A percentile compares a stretch with the other conserved stretches of the same genome.
phyloP scores from a whole-genome alignment of 2,329 filamentous ascomycete genomes.

The Epichloe hybrida region DNA sequence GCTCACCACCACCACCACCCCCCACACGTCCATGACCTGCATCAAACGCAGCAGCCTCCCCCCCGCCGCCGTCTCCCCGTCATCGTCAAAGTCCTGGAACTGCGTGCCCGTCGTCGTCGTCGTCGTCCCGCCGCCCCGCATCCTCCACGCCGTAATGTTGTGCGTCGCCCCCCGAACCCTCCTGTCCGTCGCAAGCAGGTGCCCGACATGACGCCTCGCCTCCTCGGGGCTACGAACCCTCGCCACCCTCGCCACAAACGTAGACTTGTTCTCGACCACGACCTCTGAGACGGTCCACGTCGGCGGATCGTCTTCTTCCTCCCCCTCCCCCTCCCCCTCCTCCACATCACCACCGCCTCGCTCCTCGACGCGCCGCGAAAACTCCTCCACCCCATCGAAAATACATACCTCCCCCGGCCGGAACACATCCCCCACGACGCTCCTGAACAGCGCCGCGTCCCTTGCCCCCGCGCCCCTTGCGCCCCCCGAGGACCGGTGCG shows the following conservation, averaged over 20 bases:
- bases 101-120: constrained; percentile 10
- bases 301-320: constrained; percentile 15
- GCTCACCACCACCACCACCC: constrained; percentile 78
- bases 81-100: constrained; percentile 89
- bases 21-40: constrained; percentile 90
- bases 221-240: constrained; percentile 46
- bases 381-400: constrained; percentile 79
- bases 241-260: constrained; percentile 71
- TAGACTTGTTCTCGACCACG: constrained; percentile 70
- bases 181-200: constrained; percentile 71
- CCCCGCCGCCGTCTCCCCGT: constrained; percentile 93
- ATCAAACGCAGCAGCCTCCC: constrained; percentile 71
- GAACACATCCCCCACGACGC: constrained; percentile 56
- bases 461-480: constrained; percentile 55
- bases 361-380: constrained; percentile 31
- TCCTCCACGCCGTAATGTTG: constrained; percentile 91
- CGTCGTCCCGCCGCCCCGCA: constrained; percentile 34
- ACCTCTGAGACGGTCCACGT: constrained; percentile 64
- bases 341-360: constrained; percentile 25
- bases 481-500: constrained; percentile 65
- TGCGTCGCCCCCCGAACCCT: constrained; percentile 81
- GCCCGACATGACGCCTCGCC: constrained; percentile 56
- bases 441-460: constrained; percentile 58
- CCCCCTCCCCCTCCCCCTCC: constrained; percentile 25
- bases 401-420: constrained; percentile 71